phyloP scores from a whole-genome alignment of 169 alveolate species.

The Cryptosporidium sp. region DNA sequence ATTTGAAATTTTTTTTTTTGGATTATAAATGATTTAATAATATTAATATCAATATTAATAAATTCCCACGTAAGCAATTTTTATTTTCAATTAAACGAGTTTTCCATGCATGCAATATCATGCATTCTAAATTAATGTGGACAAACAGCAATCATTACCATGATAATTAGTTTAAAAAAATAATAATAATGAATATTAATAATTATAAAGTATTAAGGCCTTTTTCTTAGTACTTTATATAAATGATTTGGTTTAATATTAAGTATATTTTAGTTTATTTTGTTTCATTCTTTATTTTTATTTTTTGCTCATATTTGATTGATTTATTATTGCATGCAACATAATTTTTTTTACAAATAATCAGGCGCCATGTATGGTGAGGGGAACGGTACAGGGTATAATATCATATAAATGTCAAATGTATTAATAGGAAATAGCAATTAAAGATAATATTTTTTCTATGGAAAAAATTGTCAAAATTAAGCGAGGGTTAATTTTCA shows the following conservation, averaged over 20 bases:
- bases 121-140: background rate
- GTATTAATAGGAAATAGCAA: background rate
- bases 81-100: constrained; percentile 23
- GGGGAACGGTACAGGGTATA: background rate
- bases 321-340: background rate
- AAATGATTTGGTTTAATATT: no score
- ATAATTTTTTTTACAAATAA: no score
- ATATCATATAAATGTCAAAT: background rate
- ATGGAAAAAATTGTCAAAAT: background rate
- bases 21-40: background rate
- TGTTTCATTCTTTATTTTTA: no score
- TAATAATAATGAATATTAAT: background rate
- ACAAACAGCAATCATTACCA: background rate
- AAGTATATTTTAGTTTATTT: no score
- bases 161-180: background rate
- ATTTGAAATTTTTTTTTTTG: background rate
- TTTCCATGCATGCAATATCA: constrained; percentile 1
- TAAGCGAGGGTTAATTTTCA: background rate
- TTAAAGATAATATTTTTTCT: background rate
- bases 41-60: background rate
- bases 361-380: background rate
- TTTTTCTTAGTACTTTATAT: background rate
- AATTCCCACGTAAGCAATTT: constrained; percentile 7
- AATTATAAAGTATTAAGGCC: background rate
- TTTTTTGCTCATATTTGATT: no score